phyloP scores from a whole-genome alignment of 2,329 filamentous ascomycete species.

The Nemania bipapillata region DNA sequence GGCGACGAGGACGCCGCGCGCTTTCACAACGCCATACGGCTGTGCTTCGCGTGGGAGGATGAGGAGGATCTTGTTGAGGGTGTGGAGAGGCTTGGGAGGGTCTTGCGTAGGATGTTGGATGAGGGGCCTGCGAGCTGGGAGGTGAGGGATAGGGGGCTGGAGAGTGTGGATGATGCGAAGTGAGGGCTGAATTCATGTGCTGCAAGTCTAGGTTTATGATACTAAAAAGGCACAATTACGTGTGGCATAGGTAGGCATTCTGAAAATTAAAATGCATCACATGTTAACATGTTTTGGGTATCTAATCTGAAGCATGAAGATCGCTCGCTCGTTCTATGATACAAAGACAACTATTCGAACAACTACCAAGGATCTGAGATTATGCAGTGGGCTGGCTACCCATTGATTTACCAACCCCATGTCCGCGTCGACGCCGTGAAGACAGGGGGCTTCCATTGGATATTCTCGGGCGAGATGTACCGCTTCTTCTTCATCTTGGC shows the following conservation, averaged over 20 bases:
- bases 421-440: conserved; percentile 90
- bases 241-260: neutral
- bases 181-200: conserved; percentile 8
- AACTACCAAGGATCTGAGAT: neutral
- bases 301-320: conserved; percentile 31
- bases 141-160: neutral
- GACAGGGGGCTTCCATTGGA: conserved; percentile 96
- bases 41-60: conserved; percentile 80
- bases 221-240: neutral
- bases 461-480: conserved; percentile 77
- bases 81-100: conserved; percentile 68
- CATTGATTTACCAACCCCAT: conserved; percentile 84
- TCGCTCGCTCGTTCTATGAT: conserved; percentile 22
- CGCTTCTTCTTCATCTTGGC: conserved; percentile 81
- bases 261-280: neutral
- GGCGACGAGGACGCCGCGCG: conserved; percentile 64
- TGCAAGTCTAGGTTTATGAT: neutral
- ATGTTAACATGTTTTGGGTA: conserved; percentile 29
- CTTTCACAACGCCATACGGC: conserved; percentile 70
- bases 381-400: neutral
- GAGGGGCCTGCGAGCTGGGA: conserved; percentile 38
- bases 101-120: conserved; percentile 48
- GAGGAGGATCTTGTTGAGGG: conserved; percentile 74
- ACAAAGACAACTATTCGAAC: conserved; percentile 7
- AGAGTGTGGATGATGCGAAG: conserved; percentile 25